Conservation (phyloP, 2,329 filamentous ascomycete species). For the Pseudogymnoascus sp. region DNA sequence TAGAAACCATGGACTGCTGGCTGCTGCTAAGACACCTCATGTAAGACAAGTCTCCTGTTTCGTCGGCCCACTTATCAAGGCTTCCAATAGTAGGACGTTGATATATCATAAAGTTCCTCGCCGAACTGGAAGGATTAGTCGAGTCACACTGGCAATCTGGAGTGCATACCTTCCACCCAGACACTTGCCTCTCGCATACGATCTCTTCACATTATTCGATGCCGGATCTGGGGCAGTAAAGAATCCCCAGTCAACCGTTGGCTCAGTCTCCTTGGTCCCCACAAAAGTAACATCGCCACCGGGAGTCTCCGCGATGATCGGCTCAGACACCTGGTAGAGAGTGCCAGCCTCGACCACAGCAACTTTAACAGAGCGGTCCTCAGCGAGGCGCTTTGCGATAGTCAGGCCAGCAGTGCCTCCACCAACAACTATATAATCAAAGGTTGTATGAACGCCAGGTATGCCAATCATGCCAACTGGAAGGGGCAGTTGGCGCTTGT, state of each 20-base stretch:
- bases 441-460: not conserved
- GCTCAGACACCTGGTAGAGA: slow-evolving; percentile 14
- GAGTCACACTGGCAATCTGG: not conserved
- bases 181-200: slow-evolving; percentile 12
- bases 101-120: slow-evolving; percentile 11
- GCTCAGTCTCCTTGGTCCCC: not conserved
- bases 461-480: not conserved
- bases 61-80: slow-evolving; percentile 6
- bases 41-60: too few relatives aligned
- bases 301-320: not conserved
- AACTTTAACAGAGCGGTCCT: slow-evolving; percentile 14
- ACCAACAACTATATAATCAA: not conserved
- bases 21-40: not conserved
- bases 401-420: slow-evolving; percentile 15
- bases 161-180: slow-evolving; percentile 10
- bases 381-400: slow-evolving; percentile 18
- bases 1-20: not conserved
- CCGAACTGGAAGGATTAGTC: not conserved
- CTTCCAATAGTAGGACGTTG: slow-evolving; percentile 1
- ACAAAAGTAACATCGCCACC: not conserved
- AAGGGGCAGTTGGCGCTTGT: not conserved
- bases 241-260: slow-evolving; percentile 9
- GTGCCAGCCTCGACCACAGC: slow-evolving; percentile 20
- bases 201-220: slow-evolving; percentile 10
- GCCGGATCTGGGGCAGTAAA: slow-evolving; percentile 20